These are phyloP conservation scores for Cercis canadensis DNA, from an alignment of 306 rosid genomes.

Conservation along the genomic window DNA sequence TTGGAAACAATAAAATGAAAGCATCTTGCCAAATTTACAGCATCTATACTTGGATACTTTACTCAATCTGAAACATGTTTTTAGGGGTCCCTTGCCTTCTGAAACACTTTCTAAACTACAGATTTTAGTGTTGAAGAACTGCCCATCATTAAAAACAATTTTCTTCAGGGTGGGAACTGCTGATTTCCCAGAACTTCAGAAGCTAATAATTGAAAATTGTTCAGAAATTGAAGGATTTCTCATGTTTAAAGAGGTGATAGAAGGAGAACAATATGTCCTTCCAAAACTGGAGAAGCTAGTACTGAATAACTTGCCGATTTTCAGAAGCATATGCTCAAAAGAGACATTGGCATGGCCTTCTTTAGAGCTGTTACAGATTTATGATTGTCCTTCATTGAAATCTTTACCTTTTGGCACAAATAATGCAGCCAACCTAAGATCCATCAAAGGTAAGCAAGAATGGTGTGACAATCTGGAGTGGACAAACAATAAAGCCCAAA, in stretches of 20 bases:
- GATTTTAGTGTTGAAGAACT: conserved; percentile 20
- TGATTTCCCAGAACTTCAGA: conserved; percentile 33
- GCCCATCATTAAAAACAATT: conserved; percentile 26
- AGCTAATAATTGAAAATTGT: conserved; percentile 33
- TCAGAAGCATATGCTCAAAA: conserved; percentile 14
- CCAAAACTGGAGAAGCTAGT: conserved; percentile 30
- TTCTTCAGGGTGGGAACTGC: conserved; percentile 21
- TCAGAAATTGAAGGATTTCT: conserved; percentile 30
- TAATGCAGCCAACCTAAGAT: conserved; percentile 25
- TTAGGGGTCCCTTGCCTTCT: conserved; percentile 15
- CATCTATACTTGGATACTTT: conserved; percentile 30
- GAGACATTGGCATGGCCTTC: conserved; percentile 32
- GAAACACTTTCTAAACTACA: conserved; percentile 35
- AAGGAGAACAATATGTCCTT: conserved; percentile 16
- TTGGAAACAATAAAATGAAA: not conserved
- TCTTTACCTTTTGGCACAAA: conserved; percentile 9
- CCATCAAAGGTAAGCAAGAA: conserved; percentile 20
- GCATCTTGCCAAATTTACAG: conserved; percentile 36
- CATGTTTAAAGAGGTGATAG: not conserved
- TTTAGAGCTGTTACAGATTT: conserved; percentile 23
- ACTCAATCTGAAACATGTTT: conserved; percentile 15
- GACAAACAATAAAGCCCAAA: not conserved
- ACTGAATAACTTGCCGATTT: conserved; percentile 27
- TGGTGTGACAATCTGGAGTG: conserved; percentile 41
- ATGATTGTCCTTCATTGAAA: conserved; percentile 22